Evolutionary conservation across 2,329 filamentous ascomycete genomes (phyloP), one percentile per base, ranked within the genome.

Genomic region (Fusarium ramigenum): DNA sequence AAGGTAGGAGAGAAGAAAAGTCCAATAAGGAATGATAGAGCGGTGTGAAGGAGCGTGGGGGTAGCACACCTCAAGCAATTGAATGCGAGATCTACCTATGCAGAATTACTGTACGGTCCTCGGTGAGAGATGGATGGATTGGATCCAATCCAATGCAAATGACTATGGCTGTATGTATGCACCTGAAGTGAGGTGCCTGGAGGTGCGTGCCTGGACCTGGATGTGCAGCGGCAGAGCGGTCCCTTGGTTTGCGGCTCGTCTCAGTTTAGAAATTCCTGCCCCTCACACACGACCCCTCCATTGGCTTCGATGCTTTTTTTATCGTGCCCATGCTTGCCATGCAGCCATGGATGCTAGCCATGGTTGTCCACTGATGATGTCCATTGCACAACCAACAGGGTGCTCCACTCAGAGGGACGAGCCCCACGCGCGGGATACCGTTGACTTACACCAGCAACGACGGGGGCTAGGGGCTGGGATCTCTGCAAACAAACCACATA

Each of bases 341-440:
- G 16, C 34, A 36, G 16, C 34, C 34, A 36, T 32, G 30, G 9
- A 30, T 34, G 34, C 34, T 37, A 37, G 36, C 36, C 36, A 37
- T 53, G 56, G n/a, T 40, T 46, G 63, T 52, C 39, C 49, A 59
- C 54, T 68, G 72, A 75, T 62, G 72, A 73, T 75, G 60, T 62
- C 44, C 25, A 30, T 47, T 53, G 46, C 44, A 67, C 64, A 50
- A 61, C 60, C 61, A 53, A 61, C 57, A 72, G 47, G 60, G 44
- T 69, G 30, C 46, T 60, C 68, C 68, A 69, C 60, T 46, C 18
- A 21, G 54, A 63, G 56, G 59, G 70, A 60, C 34, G 43, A n/a
- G 44, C 66, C 69, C 69, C 69, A 67, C 58, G 50, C 39, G 53
- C 63, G 53, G 39, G 53, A 50, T 59, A 39, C 59, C n/a, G 39